These are phyloP conservation scores for Pouteria glomerata DNA, from an alignment of 148 eudicot genomes.

Conservation along the genomic window DNA sequence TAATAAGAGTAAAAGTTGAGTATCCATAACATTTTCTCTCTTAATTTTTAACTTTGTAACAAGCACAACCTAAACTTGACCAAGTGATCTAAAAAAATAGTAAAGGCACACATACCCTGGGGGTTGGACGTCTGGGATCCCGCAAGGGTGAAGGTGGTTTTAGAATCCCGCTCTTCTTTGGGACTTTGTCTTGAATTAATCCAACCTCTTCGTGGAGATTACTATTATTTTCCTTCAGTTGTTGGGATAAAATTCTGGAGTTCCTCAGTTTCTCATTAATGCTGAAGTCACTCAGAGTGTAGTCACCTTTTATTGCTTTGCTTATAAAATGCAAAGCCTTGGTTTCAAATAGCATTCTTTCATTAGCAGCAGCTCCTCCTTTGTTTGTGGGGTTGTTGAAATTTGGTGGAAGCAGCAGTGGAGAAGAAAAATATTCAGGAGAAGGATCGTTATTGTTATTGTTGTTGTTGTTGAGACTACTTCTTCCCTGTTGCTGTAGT, in stretches of 20 bases:
- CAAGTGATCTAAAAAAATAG: background rate
- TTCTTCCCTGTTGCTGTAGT: conserved; percentile 4
- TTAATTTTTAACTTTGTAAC: no score
- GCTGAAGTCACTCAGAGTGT: conserved; percentile 46
- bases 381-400: background rate
- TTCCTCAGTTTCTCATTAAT: conserved; percentile 27
- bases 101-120: conserved; percentile 44
- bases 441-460: no score
- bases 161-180: conserved; percentile 34
- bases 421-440: no score
- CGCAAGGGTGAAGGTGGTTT: conserved; percentile 64
- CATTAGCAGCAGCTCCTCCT: background rate
- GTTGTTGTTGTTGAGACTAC: no score
- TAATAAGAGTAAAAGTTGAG: no score
- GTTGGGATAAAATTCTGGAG: conserved; percentile 3
- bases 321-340: conserved; percentile 82
- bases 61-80: no score
- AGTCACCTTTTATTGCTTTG: conserved; percentile 84
- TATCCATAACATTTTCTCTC: no score
- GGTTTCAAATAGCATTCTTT: conserved; percentile 39
- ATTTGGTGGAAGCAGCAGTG: conserved; percentile 11
- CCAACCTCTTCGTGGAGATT: conserved; percentile 23
- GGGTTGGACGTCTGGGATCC: conserved; percentile 51
- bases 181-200: conserved; percentile 28
- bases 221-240: conserved; percentile 36